Evolutionary conservation across 306 rosid genomes (phyloP), one percentile per base, ranked within the genome.

Genomic region (Sindora glabra): DNA sequence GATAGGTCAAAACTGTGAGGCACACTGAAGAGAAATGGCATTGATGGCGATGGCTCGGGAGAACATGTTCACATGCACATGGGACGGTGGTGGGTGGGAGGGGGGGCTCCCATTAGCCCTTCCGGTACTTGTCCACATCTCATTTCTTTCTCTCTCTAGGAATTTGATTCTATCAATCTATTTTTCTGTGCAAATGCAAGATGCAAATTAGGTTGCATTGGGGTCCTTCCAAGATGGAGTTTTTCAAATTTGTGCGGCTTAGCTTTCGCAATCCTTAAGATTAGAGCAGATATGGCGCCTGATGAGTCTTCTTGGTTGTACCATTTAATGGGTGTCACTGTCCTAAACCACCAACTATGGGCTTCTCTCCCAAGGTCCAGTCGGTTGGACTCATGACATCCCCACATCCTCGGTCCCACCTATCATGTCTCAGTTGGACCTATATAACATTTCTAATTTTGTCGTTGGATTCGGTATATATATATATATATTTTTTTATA

Each of bases 41-140:
- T 23, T 32, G 17, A 0, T 14, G 49, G 38, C 21, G 34, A 25
- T 29, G 41, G n/a, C 69, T 62, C 84, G 74, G 60, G 64, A 78
- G 38, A 81, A 82, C 90, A 78, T 24, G 51, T 61, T 76, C 83
- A 90, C 88, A 86, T 85, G 97, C 87, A 75, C 81, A 87, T 85
- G 91, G 96, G 90, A 82, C 94, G 94, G 94, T 77, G 71, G 40
- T 77, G 81, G 77, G 37, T 48, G 15, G 62, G 52, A 37, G 56
- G 79, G 87, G 46, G 56, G n/a, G 48, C 74, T 57, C 73, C 49
- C 55, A 74, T 71, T 78, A 72, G 86, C 77, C 68, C 82, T 80
- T 79, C 82, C 59, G 88, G 81, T 85, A 77, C 62, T 74, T 78
- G 85, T 78, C 96, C 75, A 62, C 87, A 68, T 82, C 76, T 8